Percentiles rank a stretch among this genome's conserved stretches.
Conservation (phyloP, 2,329 filamentous ascomycete species). For the Diplodia sapinea region DNA sequence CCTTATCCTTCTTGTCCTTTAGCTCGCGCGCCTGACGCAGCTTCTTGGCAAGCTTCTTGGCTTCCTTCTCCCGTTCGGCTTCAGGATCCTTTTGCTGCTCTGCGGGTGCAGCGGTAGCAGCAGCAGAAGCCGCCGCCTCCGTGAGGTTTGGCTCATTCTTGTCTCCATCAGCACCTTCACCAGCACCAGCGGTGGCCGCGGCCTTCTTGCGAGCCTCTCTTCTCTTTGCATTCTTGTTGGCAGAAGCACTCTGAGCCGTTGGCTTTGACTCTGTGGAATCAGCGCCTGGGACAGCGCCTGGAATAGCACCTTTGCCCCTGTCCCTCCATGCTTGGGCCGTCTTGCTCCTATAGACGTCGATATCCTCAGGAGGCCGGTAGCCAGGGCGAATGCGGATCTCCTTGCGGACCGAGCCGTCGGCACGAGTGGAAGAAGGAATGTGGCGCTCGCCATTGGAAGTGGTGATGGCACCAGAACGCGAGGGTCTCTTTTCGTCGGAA, state of each 20-base stretch:
- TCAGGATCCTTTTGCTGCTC: conserved; percentile 51
- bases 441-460: conserved; percentile 78
- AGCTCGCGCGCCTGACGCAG: conserved; percentile 90
- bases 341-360: conserved; percentile 94
- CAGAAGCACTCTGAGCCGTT: conserved; percentile 56
- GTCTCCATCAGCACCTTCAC: conserved; percentile 36
- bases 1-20: conserved; percentile 87
- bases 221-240: conserved; percentile 87
- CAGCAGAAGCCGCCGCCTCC: conserved; percentile 1
- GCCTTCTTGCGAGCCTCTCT: conserved; percentile 70
- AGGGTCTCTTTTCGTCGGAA: conserved; percentile 42
- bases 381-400: conserved; percentile 94
- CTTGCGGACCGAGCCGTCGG: conserved; percentile 89
- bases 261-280: conserved; percentile 47
- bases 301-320: conserved; percentile 71
- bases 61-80: conserved; percentile 88
- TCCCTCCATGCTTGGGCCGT: conserved; percentile 85
- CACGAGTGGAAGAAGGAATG: conserved; percentile 83
- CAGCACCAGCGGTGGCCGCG: conserved; percentile 48
- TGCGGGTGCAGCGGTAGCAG: conserved; percentile 37
- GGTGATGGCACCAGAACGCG: conserved; percentile 66
- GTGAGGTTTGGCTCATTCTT: conserved; percentile 33
- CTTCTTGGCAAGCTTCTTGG: conserved; percentile 90
- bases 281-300: conserved; percentile 70
- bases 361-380: conserved; percentile 92